Percentiles rank a stretch among this genome's conserved stretches.
Evolutionary conservation across 768 basidiomycete species (phyloP).

Genomic region (Gloeophyllum trabeum): DNA sequence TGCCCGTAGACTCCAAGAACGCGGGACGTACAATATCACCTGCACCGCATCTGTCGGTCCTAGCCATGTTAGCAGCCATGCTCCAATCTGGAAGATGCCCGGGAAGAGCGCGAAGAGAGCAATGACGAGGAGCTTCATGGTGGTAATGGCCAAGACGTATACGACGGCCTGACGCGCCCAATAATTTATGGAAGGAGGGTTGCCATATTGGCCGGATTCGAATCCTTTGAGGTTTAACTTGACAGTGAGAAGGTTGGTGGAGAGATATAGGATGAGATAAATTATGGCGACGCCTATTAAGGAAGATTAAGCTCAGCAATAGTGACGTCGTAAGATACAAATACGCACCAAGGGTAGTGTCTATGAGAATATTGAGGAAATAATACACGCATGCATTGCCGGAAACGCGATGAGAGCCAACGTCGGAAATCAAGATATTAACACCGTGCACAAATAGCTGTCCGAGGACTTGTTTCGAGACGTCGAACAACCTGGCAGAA

Average conservation of each 20-base stretch:
- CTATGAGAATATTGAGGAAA: conserved; percentile 86
- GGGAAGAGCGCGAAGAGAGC: conserved; percentile 62
- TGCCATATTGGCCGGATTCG: conserved; percentile 81
- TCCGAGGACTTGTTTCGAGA: conserved; percentile 85
- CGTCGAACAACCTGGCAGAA: conserved; percentile 69
- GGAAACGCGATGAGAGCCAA: conserved; percentile 56
- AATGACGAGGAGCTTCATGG: conserved; percentile 91
- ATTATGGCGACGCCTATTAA: conserved; percentile 70
- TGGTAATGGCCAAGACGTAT: conserved; percentile 69
- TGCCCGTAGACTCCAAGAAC: conserved; percentile 1
- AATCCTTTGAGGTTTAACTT: conserved; percentile 63
- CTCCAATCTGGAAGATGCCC: conserved; percentile 63
- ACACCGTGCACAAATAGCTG: conserved; percentile 72
- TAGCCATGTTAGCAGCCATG: conserved; percentile 79
- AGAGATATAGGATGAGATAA: conserved; percentile 55
- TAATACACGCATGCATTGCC: conserved; percentile 88
- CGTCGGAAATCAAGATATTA: conserved; percentile 70
- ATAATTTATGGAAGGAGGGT: conserved; percentile 60
- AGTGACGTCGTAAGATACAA: neutral
- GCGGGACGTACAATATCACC: conserved; percentile 63
- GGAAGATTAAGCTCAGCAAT: conserved; percentile 5
- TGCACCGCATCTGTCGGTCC: conserved; percentile 54
- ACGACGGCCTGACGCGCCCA: conserved; percentile 74
- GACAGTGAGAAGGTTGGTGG: conserved; percentile 56
- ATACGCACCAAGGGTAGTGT: conserved; percentile 76